Evolutionary conservation across 164 flowering plant species (phyloP).

Genomic region (Aristolochia contorta): DNA sequence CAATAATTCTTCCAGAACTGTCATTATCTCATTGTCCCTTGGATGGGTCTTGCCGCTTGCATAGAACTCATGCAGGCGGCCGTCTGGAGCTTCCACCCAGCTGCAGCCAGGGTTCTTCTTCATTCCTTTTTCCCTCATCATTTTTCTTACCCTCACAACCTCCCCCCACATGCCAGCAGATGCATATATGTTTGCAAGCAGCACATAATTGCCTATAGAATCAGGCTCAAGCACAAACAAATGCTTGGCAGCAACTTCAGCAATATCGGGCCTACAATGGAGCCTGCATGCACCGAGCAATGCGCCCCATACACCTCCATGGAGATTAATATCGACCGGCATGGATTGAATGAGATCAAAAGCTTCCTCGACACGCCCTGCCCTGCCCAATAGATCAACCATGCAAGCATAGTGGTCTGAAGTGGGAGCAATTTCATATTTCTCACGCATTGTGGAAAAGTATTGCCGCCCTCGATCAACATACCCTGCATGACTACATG

Average conservation of each 20-base stretch:
- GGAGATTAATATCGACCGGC: constrained; percentile 12
- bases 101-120: constrained; percentile 22
- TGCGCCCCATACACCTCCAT: constrained; percentile 27
- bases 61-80: constrained; percentile 17
- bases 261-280: constrained; percentile 17
- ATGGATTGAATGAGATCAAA: constrained; percentile 10
- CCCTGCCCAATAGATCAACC: constrained; percentile 24
- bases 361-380: constrained; percentile 23
- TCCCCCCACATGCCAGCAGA: constrained; percentile 16
- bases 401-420: constrained; percentile 23
- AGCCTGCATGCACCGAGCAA: constrained; percentile 25
- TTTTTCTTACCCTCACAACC: constrained; percentile 12
- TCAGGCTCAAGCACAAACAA: constrained; percentile 20
- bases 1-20: constrained; percentile 27
- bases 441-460: constrained; percentile 16
- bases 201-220: constrained; percentile 14
- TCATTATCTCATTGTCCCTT: constrained; percentile 17
- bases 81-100: constrained; percentile 21
- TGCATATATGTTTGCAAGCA: constrained; percentile 22
- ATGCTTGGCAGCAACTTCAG: constrained; percentile 18
- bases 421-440: constrained; percentile 13
- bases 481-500: constrained; percentile 23
- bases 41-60: constrained; percentile 16
- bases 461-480: constrained; percentile 14
- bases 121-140: constrained; percentile 16